Conservation (phyloP, 2,329 filamentous ascomycete genomes). For the Fulvia fulva region DNA sequence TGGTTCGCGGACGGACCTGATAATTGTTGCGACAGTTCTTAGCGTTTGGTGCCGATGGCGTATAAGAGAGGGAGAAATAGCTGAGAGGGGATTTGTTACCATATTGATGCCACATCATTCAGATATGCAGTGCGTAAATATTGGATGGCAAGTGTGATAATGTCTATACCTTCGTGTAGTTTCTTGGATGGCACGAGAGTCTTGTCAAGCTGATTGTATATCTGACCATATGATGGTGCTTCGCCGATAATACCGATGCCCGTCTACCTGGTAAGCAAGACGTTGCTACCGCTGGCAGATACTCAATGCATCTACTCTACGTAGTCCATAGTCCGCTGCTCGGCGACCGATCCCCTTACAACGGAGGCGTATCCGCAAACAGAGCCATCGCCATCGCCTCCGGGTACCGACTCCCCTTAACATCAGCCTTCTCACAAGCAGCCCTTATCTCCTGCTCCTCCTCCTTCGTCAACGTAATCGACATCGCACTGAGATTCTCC, state of each 20-base stretch:
- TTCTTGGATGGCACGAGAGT: background rate
- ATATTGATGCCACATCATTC: no score
- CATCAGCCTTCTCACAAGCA: constrained; percentile 33
- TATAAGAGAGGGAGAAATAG: no score
- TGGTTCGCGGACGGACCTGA: no score
- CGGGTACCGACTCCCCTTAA: constrained; percentile 39
- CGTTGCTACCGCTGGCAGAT: no score
- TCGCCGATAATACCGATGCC: no score
- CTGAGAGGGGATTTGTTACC: background rate
- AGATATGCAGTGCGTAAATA: no score
- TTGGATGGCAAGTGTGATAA: background rate
- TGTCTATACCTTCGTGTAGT: background rate
- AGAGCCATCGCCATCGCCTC: constrained; percentile 32
- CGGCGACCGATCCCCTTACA: constrained; percentile 4
- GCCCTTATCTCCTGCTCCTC: constrained; percentile 37
- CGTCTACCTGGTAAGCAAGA: no score
- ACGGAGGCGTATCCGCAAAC: constrained; percentile 40
- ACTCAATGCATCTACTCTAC: no score
- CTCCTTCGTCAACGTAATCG: constrained; percentile 35
- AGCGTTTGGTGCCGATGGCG: background rate
- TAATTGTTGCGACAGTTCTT: background rate
- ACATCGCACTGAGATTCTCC: constrained; percentile 41
- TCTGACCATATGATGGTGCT: no score
- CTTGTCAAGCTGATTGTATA: no score
- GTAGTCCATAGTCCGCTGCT: background rate